These are phyloP conservation scores for Pulveroboletus sp. DNA, from an alignment of 768 basidiomycete species.

Conservation along the genomic window DNA sequence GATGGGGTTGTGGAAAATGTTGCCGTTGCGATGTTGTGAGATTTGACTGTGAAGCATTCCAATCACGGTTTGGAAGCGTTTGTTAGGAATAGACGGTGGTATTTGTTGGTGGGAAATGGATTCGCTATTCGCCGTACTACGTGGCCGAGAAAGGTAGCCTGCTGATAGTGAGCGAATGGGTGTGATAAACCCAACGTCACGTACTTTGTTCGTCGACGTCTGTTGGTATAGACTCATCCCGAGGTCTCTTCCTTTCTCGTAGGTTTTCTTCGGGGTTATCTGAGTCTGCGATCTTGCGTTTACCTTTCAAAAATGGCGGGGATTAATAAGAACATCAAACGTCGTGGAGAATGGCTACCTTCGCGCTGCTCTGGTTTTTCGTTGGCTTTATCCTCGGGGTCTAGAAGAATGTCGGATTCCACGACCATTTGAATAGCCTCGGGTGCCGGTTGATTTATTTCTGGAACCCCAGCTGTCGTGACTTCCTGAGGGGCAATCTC, in stretches of 20 bases:
- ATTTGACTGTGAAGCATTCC: constrained; percentile 77
- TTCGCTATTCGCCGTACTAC: constrained; percentile 15
- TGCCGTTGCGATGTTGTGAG: constrained; percentile 80
- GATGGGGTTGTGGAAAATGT: constrained; percentile 88
- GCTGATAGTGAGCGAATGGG: constrained; percentile 1
- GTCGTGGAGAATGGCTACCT: constrained; percentile 6
- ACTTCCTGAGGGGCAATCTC: constrained; percentile 11
- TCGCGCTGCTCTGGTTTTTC: constrained; percentile 18
- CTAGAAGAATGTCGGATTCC: constrained; percentile 8
- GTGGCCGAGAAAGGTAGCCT: constrained; percentile 18
- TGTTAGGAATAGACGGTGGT: constrained; percentile 39
- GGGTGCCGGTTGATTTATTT: background rate
- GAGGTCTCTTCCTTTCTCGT: constrained; percentile 27
- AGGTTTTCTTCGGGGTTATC: constrained; percentile 20
- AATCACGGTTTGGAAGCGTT: constrained; percentile 79
- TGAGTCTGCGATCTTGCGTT: constrained; percentile 24
- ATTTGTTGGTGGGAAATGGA: constrained; percentile 11
- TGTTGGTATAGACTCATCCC: constrained; percentile 19
- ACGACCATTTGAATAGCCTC: constrained; percentile 9
- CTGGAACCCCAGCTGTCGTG: constrained; percentile 1
- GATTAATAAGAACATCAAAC: background rate
- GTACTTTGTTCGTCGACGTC: constrained; percentile 45
- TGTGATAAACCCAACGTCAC: background rate
- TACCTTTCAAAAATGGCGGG: constrained; percentile 9
- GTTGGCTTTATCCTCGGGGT: constrained; percentile 7